These are phyloP conservation scores for Talaromyces islandicus DNA, from an alignment of 2,329 filamentous ascomycete genomes.

Conservation along the genomic window DNA sequence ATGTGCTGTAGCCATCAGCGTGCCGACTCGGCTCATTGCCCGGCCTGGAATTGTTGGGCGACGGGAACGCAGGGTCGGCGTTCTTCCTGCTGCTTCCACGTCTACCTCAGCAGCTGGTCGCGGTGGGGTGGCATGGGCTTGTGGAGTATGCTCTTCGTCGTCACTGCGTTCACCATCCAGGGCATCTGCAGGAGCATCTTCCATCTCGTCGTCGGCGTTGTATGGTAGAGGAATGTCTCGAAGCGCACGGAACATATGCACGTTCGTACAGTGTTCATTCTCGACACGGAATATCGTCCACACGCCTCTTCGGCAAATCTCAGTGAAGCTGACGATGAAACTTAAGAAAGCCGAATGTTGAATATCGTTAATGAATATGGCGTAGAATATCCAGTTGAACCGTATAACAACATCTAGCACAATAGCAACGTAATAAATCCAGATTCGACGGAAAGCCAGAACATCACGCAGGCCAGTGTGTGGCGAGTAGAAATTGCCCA, in stretches of 20 bases:
- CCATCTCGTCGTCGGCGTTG: slow-evolving; percentile 32
- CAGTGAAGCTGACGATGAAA: slow-evolving; percentile 71
- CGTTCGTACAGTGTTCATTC: slow-evolving; percentile 94
- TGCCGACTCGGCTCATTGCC: slow-evolving; percentile 51
- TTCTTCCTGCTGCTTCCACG: slow-evolving; percentile 23
- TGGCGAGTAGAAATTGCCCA: slow-evolving; percentile 70
- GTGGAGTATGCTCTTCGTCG: slow-evolving; percentile 1
- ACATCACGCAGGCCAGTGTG: slow-evolving; percentile 67
- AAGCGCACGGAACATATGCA: slow-evolving; percentile 81
- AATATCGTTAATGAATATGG: slow-evolving; percentile 69
- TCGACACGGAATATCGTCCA: slow-evolving; percentile 94
- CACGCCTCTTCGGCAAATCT: slow-evolving; percentile 77
- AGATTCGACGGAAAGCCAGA: slow-evolving; percentile 69
- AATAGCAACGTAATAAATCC: slow-evolving; percentile 86
- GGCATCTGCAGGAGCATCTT: slow-evolving; percentile 16
- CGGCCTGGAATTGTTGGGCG: slow-evolving; percentile 17
- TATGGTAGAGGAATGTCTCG: slow-evolving; percentile 86
- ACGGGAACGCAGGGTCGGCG: slow-evolving; percentile 20
- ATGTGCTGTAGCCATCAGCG: slow-evolving; percentile 76
- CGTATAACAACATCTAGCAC: slow-evolving; percentile 74
- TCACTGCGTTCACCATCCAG: slow-evolving; percentile 12
- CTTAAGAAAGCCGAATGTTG: slow-evolving; percentile 80
- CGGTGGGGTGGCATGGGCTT: background rate
- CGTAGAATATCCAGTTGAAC: slow-evolving; percentile 93
- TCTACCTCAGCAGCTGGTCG: slow-evolving; percentile 16